A percentile compares a stretch with the other conserved stretches of the same genome.
Evolutionary conservation across 352 stramenopile species (phyloP).

Genomic region (Globisporangium barbulae): DNA sequence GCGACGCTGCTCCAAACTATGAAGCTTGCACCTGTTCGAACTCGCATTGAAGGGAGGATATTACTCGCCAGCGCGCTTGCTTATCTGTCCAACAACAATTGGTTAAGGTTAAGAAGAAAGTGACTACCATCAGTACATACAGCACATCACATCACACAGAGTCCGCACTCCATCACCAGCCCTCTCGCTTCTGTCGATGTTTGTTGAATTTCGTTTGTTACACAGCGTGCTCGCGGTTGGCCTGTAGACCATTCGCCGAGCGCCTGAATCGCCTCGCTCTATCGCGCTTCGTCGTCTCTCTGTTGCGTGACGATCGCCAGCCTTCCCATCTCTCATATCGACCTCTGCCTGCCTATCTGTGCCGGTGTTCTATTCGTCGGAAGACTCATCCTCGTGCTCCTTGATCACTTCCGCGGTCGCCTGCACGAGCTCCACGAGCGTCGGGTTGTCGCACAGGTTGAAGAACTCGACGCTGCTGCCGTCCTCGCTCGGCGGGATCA

Average conservation of each 20-base stretch:
- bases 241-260: background rate
- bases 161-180: background rate
- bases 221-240: background rate
- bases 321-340: background rate
- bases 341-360: background rate
- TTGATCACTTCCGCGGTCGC: constrained; percentile 72
- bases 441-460: constrained; percentile 79
- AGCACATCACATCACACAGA: background rate
- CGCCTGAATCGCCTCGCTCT: background rate
- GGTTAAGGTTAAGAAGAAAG: background rate
- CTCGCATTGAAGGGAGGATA: background rate
- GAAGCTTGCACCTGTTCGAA: no score
- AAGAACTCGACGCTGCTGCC: constrained; percentile 66
- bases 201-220: constrained; percentile 3
- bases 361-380: constrained; percentile 10
- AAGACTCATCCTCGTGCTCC: constrained; percentile 40
- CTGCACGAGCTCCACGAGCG: constrained; percentile 81
- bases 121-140: background rate
- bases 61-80: background rate
- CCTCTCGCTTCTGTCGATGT: background rate
- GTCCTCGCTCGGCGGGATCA: constrained; percentile 58
- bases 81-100: background rate
- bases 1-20: no score
- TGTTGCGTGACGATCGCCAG: background rate
- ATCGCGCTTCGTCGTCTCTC: background rate